Evolutionary conservation across 495 filamentous ascomycete genomes (phyloP).

Genomic region (Acidiella bohemica): DNA sequence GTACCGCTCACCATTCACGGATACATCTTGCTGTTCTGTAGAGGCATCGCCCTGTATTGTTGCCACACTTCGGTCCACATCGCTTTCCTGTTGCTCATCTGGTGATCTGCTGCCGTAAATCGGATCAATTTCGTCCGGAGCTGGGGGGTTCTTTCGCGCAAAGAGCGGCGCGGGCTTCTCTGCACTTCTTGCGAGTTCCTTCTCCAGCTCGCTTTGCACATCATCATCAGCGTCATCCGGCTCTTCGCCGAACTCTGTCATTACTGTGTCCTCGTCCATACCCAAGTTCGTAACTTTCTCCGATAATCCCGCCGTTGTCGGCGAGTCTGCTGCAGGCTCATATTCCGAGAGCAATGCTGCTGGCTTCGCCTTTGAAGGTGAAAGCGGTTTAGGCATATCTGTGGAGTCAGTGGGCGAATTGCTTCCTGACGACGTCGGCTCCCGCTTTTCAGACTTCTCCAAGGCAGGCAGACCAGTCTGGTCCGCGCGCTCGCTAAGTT

Average conservation of each 20-base stretch:
- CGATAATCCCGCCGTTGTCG: constrained; percentile 37
- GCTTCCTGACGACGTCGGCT: background rate
- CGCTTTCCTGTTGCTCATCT: background rate
- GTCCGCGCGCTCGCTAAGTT: constrained; percentile 34
- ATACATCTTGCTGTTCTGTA: background rate
- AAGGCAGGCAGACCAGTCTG: constrained; percentile 7
- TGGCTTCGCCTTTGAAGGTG: constrained; percentile 15
- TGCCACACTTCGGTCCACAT: constrained; percentile 15
- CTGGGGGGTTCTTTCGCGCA: constrained; percentile 13
- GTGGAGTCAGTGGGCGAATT: constrained; percentile 24
- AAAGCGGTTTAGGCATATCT: constrained; percentile 28
- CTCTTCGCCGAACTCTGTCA: constrained; percentile 22
- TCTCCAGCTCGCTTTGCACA: constrained; percentile 14
- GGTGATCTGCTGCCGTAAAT: background rate
- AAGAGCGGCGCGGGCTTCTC: constrained; percentile 54
- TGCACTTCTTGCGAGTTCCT: constrained; percentile 35
- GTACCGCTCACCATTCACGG: constrained; percentile 1
- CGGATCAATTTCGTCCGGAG: constrained; percentile 6
- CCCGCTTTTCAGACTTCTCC: constrained; percentile 10
- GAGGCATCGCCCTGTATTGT: constrained; percentile 14
- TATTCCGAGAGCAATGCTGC: background rate
- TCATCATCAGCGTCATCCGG: constrained; percentile 10
- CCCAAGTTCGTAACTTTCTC: constrained; percentile 40
- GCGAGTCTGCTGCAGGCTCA: constrained; percentile 29
- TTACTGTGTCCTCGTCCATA: constrained; percentile 35